Evolutionary conservation across 2,329 filamentous ascomycete genomes (phyloP).

Genomic region (Sphaerulina vaccinii): DNA sequence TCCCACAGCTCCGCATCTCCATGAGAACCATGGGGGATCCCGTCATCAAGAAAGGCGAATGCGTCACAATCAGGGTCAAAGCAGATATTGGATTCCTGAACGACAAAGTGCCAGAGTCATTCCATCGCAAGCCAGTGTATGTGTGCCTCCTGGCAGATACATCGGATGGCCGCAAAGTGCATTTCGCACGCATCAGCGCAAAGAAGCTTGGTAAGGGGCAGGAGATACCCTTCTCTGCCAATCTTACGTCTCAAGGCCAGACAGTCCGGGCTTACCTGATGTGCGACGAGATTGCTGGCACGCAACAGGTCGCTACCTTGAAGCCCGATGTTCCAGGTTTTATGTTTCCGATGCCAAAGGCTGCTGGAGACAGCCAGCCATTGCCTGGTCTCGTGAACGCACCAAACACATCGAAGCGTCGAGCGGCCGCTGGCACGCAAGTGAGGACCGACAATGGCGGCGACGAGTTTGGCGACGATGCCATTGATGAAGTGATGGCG

Average conservation of each 20-base stretch:
- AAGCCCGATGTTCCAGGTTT: slow-evolving; percentile 50
- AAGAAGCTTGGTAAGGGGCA: slow-evolving; percentile 63
- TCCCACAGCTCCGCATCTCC: slow-evolving; percentile 65
- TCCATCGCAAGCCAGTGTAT: slow-evolving; percentile 64
- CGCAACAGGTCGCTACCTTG: slow-evolving; percentile 53
- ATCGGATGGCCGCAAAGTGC: slow-evolving; percentile 65
- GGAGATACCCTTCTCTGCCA: slow-evolving; percentile 59
- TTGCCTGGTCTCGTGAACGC: slow-evolving; percentile 16
- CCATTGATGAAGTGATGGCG: slow-evolving; percentile 55
- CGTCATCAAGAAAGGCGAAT: slow-evolving; percentile 40
- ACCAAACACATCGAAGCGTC: slow-evolving; percentile 31
- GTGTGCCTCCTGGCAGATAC: slow-evolving; percentile 74
- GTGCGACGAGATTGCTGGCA: slow-evolving; percentile 78
- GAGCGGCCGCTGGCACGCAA: slow-evolving; percentile 17
- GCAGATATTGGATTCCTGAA: slow-evolving; percentile 72
- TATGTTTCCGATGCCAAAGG: slow-evolving; percentile 42
- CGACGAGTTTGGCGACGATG: slow-evolving; percentile 56
- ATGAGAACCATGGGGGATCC: slow-evolving; percentile 52
- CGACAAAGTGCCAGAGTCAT: slow-evolving; percentile 57
- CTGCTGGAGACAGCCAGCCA: slow-evolving; percentile 15
- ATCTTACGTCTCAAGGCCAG: slow-evolving; percentile 55
- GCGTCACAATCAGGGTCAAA: slow-evolving; percentile 61
- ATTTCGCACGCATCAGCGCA: slow-evolving; percentile 65
- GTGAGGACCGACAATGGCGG: slow-evolving; percentile 7
- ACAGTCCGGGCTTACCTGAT: slow-evolving; percentile 68